Percentiles rank a stretch among this genome's conserved stretches.
Evolutionary conservation across 306 rosid genomes (phyloP).

Genomic region (Senna tora): DNA sequence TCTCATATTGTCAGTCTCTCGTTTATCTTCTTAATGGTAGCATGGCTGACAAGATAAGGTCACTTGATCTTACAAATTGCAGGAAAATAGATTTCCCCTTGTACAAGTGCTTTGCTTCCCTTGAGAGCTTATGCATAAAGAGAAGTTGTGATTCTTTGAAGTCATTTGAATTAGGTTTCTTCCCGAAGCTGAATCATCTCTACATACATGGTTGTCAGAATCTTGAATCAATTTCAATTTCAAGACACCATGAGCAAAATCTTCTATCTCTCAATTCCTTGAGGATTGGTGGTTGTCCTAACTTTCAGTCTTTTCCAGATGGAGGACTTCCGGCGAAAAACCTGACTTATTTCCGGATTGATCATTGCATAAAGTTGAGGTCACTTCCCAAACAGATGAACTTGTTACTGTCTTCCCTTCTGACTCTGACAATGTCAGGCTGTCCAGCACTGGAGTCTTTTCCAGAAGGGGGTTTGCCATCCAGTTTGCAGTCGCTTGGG

Average conservation of each 20-base stretch:
- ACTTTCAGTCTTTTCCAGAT: conserved; percentile 12
- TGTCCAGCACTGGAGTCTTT: conserved; percentile 37
- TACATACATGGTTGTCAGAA: not conserved
- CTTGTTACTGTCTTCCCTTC: conserved; percentile 23
- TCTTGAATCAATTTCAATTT: conserved; percentile 17
- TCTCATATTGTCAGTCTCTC: not conserved
- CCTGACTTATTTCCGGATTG: not conserved
- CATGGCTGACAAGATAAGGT: not conserved
- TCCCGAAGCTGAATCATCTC: not conserved
- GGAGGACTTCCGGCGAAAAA: conserved; percentile 6
- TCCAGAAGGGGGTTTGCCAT: conserved; percentile 35
- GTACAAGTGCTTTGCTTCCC: not conserved
- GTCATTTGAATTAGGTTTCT: not conserved
- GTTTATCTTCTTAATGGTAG: not conserved
- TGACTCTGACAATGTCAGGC: not conserved
- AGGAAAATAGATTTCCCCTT: conserved; percentile 4
- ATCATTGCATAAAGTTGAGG: not conserved
- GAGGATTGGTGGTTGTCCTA: conserved; percentile 3
- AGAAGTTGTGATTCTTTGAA: conserved; percentile 4
- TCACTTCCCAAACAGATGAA: conserved; percentile 21
- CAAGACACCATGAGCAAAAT: not conserved
- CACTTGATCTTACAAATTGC: not conserved
- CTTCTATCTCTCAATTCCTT: not conserved
- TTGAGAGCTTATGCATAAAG: not conserved
- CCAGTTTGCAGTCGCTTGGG: not conserved